Evolutionary conservation across 1,284 basidiomycete species (phyloP), one percentile per base, ranked within the genome.

Genomic region (Sporisorium graminicola): DNA sequence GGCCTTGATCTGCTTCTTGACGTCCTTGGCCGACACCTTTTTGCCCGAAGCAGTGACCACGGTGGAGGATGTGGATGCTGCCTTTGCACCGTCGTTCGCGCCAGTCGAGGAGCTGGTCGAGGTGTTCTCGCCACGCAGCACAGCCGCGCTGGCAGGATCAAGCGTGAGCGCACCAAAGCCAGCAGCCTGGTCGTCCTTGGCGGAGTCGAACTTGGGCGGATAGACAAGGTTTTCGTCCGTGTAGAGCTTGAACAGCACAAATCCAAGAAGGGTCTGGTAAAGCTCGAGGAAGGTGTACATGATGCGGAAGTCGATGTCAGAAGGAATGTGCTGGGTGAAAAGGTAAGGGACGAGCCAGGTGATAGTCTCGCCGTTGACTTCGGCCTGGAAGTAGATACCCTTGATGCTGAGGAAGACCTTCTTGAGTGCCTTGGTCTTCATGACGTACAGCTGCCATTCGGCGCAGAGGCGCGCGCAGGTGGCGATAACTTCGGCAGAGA

Each of bases 331-430:
- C 88, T 99, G 97, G 5, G 95, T 96, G 87, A 99, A 99, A 84
- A 95, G 93, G 87, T 98, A 99, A 1, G 96, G 95, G 24, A 98
- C 94, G 29, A 99, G 90, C 97, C 97, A 99, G 54, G 95, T 95
- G 56, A 98, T 90, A 33, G 89, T 91, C 87, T 99, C 94, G 77
- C 94, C 95, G 88, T 93, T 91, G 31, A 98, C 90, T 85, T 97
- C 94, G 14, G 94, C 95, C 87, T 99, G 96, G 87, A 97, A 98
- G 87, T 99, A 99, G 65, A 99, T 91, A 51, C 97, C 97, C 87
- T 99, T 99, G 87, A 99, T 98, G 56, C 94, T 96, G 65, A 99
- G 89, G 88, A 99, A 99, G 33, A 93, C 91, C 87, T 98, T 98
- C 67, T 93, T 91, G 44, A 99, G 89, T 10, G 92, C 90, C 79